Conservation (phyloP, 352 stramenopile species). For the Pythium folliculosum region DNA sequence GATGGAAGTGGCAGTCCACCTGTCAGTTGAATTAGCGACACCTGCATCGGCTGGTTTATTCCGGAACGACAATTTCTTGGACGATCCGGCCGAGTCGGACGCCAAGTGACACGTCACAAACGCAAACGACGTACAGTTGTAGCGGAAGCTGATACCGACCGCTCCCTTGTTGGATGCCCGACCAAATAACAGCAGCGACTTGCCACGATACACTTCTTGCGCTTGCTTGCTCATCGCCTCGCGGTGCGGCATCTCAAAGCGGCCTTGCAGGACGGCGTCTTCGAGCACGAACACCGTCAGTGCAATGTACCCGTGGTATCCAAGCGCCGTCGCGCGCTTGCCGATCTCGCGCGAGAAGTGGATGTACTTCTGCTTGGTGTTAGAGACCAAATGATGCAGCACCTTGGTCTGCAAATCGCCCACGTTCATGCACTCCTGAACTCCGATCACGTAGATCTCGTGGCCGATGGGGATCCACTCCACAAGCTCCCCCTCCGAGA, state of each 20-base stretch:
- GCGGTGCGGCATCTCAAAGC: constrained; percentile 68
- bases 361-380: constrained; percentile 61
- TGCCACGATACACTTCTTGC: constrained; percentile 76
- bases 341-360: constrained; percentile 85
- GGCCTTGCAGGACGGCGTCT: constrained; percentile 55
- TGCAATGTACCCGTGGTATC: constrained; percentile 89
- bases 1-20: neutral
- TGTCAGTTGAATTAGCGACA: neutral
- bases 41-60: constrained; percentile 11
- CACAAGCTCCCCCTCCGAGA: constrained; percentile 54
- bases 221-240: constrained; percentile 57
- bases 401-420: constrained; percentile 70
- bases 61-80: constrained; percentile 40
- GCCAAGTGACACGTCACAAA: constrained; percentile 85
- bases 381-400: constrained; percentile 53
- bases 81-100: constrained; percentile 64
- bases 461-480: constrained; percentile 85
- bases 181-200: constrained; percentile 76
- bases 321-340: constrained; percentile 70
- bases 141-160: constrained; percentile 61
- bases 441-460: constrained; percentile 90
- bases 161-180: constrained; percentile 75
- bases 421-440: constrained; percentile 91
- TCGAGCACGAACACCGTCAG: constrained; percentile 81
- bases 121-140: constrained; percentile 59